Evolutionary conservation across 345 rosid genomes (phyloP).

Genomic region (Triadica sebifera): DNA sequence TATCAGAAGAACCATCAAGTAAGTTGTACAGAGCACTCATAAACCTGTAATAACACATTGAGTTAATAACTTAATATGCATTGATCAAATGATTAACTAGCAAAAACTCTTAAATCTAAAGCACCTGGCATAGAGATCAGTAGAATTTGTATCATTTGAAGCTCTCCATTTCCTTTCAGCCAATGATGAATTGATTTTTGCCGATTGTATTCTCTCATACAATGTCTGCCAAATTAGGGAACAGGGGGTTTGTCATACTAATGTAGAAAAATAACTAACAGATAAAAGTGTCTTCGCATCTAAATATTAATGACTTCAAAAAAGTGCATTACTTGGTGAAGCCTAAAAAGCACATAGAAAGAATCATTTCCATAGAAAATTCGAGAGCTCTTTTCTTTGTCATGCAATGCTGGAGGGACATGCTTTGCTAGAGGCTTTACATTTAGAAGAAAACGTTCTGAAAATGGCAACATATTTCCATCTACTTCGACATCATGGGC

Average conservation of each 20-base stretch:
- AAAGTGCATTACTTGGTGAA: constrained; percentile 73
- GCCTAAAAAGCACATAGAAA: constrained; percentile 86
- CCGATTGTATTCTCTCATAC: constrained; percentile 87
- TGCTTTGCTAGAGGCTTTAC: constrained; percentile 89
- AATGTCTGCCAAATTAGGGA: constrained; percentile 48
- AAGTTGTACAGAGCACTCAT: constrained; percentile 87
- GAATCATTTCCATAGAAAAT: constrained; percentile 96
- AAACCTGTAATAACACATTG: constrained; percentile 47
- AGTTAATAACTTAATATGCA: constrained; percentile 18
- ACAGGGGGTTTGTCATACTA: constrained; percentile 4
- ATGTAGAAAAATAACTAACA: constrained; percentile 13
- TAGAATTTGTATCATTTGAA: constrained; percentile 59
- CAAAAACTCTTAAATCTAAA: constrained; percentile 5
- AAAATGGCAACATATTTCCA: constrained; percentile 54
- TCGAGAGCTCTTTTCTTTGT: constrained; percentile 48
- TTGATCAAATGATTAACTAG: neutral
- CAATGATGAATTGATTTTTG: constrained; percentile 85
- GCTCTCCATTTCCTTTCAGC: constrained; percentile 88
- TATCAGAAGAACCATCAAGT: constrained; percentile 92
- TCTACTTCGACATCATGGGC: constrained; percentile 76
- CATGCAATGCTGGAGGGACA: constrained; percentile 48
- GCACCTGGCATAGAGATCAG: constrained; percentile 85
- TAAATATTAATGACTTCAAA: neutral
- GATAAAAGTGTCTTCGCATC: neutral
- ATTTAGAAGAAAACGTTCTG: constrained; percentile 57